A percentile compares a stretch with the other conserved stretches of the same genome.
Conservation (phyloP, 805 yeast species). For the Kodamaea leandrae region DNA sequence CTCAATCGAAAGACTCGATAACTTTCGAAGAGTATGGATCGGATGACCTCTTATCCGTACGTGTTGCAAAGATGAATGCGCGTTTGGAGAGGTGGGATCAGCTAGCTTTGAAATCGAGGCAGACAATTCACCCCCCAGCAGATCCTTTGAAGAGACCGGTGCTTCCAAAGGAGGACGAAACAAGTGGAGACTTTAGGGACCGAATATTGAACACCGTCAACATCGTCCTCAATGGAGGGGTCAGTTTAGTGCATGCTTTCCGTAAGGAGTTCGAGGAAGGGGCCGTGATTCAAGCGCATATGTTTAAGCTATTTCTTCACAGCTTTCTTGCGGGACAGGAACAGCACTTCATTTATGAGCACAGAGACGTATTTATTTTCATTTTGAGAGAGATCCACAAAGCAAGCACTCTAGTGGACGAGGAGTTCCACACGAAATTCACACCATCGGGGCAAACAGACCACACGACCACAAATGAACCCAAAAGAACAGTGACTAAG, state of each 20-base stretch:
- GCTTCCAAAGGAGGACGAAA: background rate
- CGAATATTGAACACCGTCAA: background rate
- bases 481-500: constrained; percentile 7
- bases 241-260: constrained; percentile 2
- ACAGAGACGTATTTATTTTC: constrained; percentile 2
- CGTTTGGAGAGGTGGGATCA: constrained; percentile 4
- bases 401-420: constrained; percentile 9
- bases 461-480: background rate
- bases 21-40: background rate
- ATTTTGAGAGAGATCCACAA: constrained; percentile 8
- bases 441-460: constrained; percentile 3
- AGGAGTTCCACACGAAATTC: constrained; percentile 13
- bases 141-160: too few relatives aligned
- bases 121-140: too few relatives aligned
- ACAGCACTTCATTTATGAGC: constrained; percentile 7
- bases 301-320: constrained; percentile 15
- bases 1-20: too few relatives aligned
- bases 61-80: constrained; percentile 10
- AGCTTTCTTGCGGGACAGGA: constrained; percentile 13
- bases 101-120: too few relatives aligned
- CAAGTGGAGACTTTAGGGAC: background rate
- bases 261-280: constrained; percentile 4
- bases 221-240: background rate
- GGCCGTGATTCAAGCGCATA: background rate
- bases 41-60: constrained; percentile 6